These are phyloP conservation scores for Suillus discolor DNA, from an alignment of 768 basidiomycete species.

Conservation along the genomic window DNA sequence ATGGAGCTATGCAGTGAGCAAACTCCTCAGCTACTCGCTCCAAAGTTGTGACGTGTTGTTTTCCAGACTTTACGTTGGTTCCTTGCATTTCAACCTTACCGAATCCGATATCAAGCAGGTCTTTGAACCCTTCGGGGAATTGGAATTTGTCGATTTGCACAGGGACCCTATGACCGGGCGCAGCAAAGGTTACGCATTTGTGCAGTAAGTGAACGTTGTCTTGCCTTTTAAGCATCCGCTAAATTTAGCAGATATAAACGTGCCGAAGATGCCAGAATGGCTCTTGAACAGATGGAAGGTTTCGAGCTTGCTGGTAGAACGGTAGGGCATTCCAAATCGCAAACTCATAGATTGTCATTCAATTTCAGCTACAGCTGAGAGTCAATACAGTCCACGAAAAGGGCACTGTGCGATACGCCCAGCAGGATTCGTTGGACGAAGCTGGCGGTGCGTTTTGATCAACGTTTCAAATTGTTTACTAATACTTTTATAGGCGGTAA, in stretches of 20 bases:
- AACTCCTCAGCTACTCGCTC: background rate
- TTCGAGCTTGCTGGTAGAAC: constrained; percentile 96
- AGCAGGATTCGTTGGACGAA: constrained; percentile 85
- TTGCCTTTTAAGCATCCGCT: constrained; percentile 4
- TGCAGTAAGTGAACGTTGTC: constrained; percentile 67
- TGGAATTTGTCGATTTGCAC: constrained; percentile 98
- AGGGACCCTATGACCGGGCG: constrained; percentile 92
- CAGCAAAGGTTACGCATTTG: constrained; percentile 97
- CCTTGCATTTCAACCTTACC: constrained; percentile 94
- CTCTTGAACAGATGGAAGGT: constrained; percentile 98
- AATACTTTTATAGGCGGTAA: constrained; percentile 72
- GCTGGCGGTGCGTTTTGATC: constrained; percentile 64
- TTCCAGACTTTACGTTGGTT: constrained; percentile 90
- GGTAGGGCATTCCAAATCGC: constrained; percentile 45
- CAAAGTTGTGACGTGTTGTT: constrained; percentile 11
- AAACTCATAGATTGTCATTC: constrained; percentile 15
- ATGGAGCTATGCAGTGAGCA: constrained; percentile 83
- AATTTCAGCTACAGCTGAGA: constrained; percentile 54
- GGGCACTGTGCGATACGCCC: constrained; percentile 73
- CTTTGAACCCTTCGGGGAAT: constrained; percentile 97
- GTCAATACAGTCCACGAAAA: constrained; percentile 95
- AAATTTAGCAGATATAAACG: constrained; percentile 70
- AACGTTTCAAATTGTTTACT: constrained; percentile 13
- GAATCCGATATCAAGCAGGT: constrained; percentile 98
- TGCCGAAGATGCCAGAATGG: constrained; percentile 94